Evolutionary conservation across 164 flowering plant species (phyloP), one percentile per base, ranked within the genome.

Genomic region (Houttuynia cordata): DNA sequence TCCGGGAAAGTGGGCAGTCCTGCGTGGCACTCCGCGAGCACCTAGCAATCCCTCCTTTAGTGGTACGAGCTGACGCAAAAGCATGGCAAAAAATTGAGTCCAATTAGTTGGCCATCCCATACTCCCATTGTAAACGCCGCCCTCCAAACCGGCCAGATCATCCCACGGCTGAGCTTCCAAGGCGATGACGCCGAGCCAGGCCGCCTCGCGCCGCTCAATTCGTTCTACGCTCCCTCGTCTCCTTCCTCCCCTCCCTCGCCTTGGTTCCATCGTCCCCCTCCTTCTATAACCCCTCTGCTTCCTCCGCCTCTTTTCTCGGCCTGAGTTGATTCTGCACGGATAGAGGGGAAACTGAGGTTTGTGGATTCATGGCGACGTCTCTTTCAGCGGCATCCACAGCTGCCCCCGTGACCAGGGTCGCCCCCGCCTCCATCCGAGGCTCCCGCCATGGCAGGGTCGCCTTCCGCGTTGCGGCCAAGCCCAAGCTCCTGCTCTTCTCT

Each of bases 401-500:
- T 21, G 60, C 60, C 19, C 47, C 74, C 61, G 71, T 59, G 23
- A 45, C 70, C 66, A 53, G 67, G 30, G 39, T 60, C 63, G 30
- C 56, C 37, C 54, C 76, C 20, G 59, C 63, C 59, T 53, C 51
- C 39, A 74, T 21, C 53, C 61, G 47, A 54, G 34, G 41, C 49
- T 25, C 15, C 52, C 41, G 25, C 4, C 55, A 50, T 64, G 64
- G 76, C 34, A 72, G 64, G 41, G 58, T 74, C 58, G 75, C 77
- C 0, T 79, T 75, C 24, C 75, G 64, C 53, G 71, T 73, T 60
- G 65, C 80, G 40, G 53, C 67, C 10, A 75, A 63, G 69, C 78
- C 81, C 45, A 76, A 63, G 59, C 73, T 76, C 42, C 75, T 72
- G 18, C 56, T 76, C 30, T 60, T 59, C 25, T 17, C 76, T 66